Evolutionary conservation across 257 asterid genomes (phyloP).

Genomic region (Ehretia macrophylla): DNA sequence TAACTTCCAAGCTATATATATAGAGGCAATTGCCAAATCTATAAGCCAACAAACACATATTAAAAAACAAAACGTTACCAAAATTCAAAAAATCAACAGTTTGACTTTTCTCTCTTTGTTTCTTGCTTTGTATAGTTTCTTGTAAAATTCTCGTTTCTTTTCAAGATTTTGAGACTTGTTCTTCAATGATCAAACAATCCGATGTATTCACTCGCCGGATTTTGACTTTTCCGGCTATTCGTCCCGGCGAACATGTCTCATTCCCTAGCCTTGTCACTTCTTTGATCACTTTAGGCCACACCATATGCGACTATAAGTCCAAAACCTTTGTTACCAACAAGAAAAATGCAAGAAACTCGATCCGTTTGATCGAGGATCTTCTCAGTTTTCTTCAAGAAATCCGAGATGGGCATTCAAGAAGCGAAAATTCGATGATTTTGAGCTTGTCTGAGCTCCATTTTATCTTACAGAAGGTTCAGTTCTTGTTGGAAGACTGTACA

Average conservation of each 20-base stretch:
- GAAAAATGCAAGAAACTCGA: slow-evolving; percentile 38
- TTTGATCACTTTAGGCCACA: slow-evolving; percentile 36
- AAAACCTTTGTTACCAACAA: slow-evolving; percentile 45
- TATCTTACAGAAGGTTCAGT: slow-evolving; percentile 62
- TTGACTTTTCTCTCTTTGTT: background rate
- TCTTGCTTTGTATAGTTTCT: slow-evolving; percentile 13
- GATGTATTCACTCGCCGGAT: slow-evolving; percentile 68
- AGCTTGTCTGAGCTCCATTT: slow-evolving; percentile 77
- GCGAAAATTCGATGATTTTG: slow-evolving; percentile 17
- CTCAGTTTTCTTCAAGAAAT: slow-evolving; percentile 57
- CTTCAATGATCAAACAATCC: slow-evolving; percentile 48
- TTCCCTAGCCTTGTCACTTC: slow-evolving; percentile 41
- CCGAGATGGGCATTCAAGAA: slow-evolving; percentile 13
- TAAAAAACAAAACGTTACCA: background rate
- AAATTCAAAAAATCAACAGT: slow-evolving; percentile 1
- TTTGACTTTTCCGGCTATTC: slow-evolving; percentile 73
- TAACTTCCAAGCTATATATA: background rate
- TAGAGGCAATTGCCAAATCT: slow-evolving; percentile 11
- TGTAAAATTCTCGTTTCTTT: background rate
- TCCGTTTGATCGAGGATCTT: slow-evolving; percentile 47
- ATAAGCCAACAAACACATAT: background rate
- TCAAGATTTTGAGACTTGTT: background rate
- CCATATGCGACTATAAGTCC: slow-evolving; percentile 45
- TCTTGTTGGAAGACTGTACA: slow-evolving; percentile 62
- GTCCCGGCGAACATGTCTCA: slow-evolving; percentile 60